Conservation (phyloP, 345 rosid species). For the rapeseed (Brassica napus) region DNA sequence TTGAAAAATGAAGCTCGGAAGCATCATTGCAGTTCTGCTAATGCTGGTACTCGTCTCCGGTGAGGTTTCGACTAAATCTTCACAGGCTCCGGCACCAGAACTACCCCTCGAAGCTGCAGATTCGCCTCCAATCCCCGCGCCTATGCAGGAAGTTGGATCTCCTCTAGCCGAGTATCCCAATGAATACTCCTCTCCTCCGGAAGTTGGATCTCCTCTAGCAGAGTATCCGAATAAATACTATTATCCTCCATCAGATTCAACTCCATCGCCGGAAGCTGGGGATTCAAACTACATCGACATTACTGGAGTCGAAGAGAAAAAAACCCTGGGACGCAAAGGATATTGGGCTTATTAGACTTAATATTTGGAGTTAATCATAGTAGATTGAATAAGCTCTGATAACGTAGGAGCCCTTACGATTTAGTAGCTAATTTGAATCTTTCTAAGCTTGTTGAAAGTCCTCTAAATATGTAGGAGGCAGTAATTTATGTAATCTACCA, state of each 20-base stretch:
- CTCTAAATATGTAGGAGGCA: too few relatives aligned
- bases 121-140: constrained; percentile 26
- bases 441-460: too few relatives aligned
- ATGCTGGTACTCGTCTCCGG: constrained; percentile 26
- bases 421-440: too few relatives aligned
- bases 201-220: constrained; percentile 21
- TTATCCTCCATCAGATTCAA: constrained; percentile 20
- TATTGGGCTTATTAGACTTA: too few relatives aligned
- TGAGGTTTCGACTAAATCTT: constrained; percentile 2
- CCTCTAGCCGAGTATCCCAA: constrained; percentile 17
- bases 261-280: constrained; percentile 38
- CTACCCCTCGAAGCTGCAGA: constrained; percentile 10
- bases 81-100: constrained; percentile 38
- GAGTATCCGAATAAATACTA: too few relatives aligned
- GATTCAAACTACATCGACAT: constrained; percentile 41
- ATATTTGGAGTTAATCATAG: too few relatives aligned
- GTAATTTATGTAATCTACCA: too few relatives aligned
- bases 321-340: constrained; percentile 39
- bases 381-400: constrained; percentile 19
- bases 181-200: constrained; percentile 22
- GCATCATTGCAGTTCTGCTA: background rate
- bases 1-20: constrained; percentile 24
- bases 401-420: too few relatives aligned
- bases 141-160: constrained; percentile 8
- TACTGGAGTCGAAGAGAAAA: constrained; percentile 25